Evolutionary conservation across 2,329 filamentous ascomycete genomes (phyloP).

Genomic region (Penicillium frequentans): DNA sequence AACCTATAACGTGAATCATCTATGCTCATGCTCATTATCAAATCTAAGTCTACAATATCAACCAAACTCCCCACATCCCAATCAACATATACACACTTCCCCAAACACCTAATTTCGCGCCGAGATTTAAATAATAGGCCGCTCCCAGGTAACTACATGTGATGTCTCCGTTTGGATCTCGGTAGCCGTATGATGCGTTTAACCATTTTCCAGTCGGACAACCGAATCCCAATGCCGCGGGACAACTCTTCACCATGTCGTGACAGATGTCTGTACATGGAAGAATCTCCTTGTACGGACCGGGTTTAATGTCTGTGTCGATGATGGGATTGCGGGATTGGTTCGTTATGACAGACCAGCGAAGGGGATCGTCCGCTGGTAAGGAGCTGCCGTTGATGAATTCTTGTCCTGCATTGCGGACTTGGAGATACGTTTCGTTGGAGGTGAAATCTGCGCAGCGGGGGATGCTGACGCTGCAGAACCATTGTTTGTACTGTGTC

Average conservation of each 20-base stretch:
- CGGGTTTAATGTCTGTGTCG: slow-evolving; percentile 69
- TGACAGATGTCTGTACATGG: slow-evolving; percentile 90
- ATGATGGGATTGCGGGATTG: slow-evolving; percentile 71
- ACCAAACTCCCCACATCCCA: slow-evolving; percentile 19
- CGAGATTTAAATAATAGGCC: slow-evolving; percentile 52
- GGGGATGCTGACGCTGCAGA: slow-evolving; percentile 90
- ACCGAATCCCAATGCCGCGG: slow-evolving; percentile 69
- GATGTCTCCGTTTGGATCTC: slow-evolving; percentile 38
- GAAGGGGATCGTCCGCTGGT: slow-evolving; percentile 36
- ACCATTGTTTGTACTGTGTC: slow-evolving; percentile 85
- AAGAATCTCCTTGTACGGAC: slow-evolving; percentile 90
- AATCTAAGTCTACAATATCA: slow-evolving; percentile 4
- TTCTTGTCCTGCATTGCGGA: slow-evolving; percentile 68
- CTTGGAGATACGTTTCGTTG: slow-evolving; percentile 56
- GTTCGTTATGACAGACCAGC: slow-evolving; percentile 47
- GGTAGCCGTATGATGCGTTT: slow-evolving; percentile 53
- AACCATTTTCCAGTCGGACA: slow-evolving; percentile 64
- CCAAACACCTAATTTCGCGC: slow-evolving; percentile 15
- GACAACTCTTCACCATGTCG: slow-evolving; percentile 80
- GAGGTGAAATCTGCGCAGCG: slow-evolving; percentile 82
- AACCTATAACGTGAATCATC: background rate
- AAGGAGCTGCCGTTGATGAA: slow-evolving; percentile 69
- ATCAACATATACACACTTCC: slow-evolving; percentile 15
- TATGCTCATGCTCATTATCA: background rate
- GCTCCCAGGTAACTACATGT: slow-evolving; percentile 65